phyloP scores from a whole-genome alignment of 2,329 filamentous ascomycete species.

The Scedosporium dehoogii region DNA sequence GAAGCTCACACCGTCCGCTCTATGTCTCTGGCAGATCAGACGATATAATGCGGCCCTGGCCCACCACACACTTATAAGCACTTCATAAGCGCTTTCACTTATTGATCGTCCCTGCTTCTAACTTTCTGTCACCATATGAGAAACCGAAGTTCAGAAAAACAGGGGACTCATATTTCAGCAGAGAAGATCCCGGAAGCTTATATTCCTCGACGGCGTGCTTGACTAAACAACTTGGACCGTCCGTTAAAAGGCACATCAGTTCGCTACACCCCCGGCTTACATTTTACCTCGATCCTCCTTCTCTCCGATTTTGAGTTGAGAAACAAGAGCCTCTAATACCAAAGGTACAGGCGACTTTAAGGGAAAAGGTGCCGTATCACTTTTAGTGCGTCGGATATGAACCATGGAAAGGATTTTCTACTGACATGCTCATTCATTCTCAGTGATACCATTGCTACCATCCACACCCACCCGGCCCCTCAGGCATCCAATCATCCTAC shows the following conservation, averaged over 20 bases:
- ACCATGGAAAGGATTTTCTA: conserved; percentile 1
- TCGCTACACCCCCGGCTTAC: not conserved
- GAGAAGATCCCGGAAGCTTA: conserved; percentile 18
- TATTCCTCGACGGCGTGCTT: conserved; percentile 7
- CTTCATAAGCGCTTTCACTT: conserved; percentile 15
- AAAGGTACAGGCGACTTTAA: not conserved
- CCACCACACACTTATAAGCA: conserved; percentile 19
- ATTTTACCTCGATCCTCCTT: not conserved
- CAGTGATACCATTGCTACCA: conserved; percentile 2
- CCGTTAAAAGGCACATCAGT: not conserved
- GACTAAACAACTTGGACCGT: not conserved
- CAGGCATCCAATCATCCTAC: conserved; percentile 5
- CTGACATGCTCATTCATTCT: conserved; percentile 1
- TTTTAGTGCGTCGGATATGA: not conserved
- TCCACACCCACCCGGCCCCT: not conserved
- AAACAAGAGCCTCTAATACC: not conserved
- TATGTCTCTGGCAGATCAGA: conserved; percentile 7
- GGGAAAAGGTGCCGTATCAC: conserved; percentile 1
- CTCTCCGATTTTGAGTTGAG: not conserved
- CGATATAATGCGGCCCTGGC: conserved; percentile 7
- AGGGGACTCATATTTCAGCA: conserved; percentile 20
- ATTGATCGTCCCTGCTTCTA: conserved; percentile 5
- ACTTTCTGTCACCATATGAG: not conserved
- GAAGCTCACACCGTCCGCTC: conserved; percentile 2
- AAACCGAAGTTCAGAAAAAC: conserved; percentile 1